Evolutionary conservation across 2,329 filamentous ascomycete species (phyloP).

Genomic region (Elsinoe fawcettii): DNA sequence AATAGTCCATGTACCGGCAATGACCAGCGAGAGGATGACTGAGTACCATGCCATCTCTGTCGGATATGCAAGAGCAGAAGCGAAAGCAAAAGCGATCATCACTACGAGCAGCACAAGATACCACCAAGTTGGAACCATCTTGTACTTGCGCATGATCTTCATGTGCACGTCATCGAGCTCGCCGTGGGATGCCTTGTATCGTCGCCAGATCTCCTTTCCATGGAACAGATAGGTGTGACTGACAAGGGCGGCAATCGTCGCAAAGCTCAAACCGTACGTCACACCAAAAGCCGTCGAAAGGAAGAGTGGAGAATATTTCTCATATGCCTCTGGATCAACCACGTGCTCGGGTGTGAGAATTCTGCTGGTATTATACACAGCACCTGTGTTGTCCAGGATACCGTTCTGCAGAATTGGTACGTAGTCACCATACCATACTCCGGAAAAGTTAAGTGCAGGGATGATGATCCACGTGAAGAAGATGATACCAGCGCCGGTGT

Average conservation of each 20-base stretch:
- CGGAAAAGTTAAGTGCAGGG: constrained; percentile 49
- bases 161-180: constrained; percentile 68
- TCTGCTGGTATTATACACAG: constrained; percentile 72
- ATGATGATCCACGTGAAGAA: constrained; percentile 23
- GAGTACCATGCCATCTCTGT: constrained; percentile 82
- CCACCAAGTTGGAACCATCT: constrained; percentile 73
- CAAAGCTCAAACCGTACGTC: constrained; percentile 79
- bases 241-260: constrained; percentile 67
- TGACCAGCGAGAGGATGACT: constrained; percentile 65
- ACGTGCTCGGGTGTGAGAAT: constrained; percentile 71
- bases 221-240: constrained; percentile 82
- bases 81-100: constrained; percentile 20
- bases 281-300: constrained; percentile 80
- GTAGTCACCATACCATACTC: constrained; percentile 71
- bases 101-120: constrained; percentile 40
- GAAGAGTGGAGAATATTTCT: constrained; percentile 73
- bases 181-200: constrained; percentile 52
- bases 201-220: constrained; percentile 70
- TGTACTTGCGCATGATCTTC: constrained; percentile 73
- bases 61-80: constrained; percentile 48
- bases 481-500: constrained; percentile 21
- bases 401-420: constrained; percentile 78
- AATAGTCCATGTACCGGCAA: constrained; percentile 75
- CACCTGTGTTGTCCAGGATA: constrained; percentile 80
- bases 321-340: constrained; percentile 68